A percentile compares a stretch with the other conserved stretches of the same genome.
These are phyloP conservation scores for Cocos nucifera DNA, from an alignment of 176 grass and related monocot species.

Conservation along the genomic window DNA sequence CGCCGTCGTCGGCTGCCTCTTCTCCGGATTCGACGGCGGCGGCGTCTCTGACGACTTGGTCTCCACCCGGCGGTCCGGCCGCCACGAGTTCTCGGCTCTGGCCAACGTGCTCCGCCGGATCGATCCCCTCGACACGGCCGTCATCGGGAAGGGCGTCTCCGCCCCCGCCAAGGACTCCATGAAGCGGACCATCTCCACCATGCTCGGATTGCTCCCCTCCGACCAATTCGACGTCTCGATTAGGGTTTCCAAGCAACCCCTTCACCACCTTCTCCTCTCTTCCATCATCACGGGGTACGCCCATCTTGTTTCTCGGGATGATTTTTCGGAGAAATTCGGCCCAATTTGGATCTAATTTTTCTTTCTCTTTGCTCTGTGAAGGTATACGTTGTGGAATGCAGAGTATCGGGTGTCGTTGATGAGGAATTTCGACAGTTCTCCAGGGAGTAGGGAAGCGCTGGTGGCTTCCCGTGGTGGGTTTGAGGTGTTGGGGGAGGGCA, in stretches of 20 bases:
- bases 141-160: slow-evolving; percentile 33
- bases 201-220: slow-evolving; percentile 41
- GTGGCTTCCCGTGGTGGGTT: neutral
- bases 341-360: slow-evolving; percentile 1
- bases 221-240: slow-evolving; percentile 29
- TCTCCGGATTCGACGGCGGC: slow-evolving; percentile 10
- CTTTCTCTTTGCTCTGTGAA: neutral
- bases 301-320: neutral
- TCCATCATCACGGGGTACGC: slow-evolving; percentile 40
- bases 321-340: neutral
- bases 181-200: slow-evolving; percentile 35
- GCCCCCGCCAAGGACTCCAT: slow-evolving; percentile 25
- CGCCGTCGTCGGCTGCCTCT: slow-evolving; percentile 12
- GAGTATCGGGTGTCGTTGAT: slow-evolving; percentile 30
- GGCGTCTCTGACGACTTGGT: slow-evolving; percentile 29
- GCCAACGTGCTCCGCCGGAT: slow-evolving; percentile 25
- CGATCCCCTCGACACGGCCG: slow-evolving; percentile 23
- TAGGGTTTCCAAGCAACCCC: slow-evolving; percentile 10
- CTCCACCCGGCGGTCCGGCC: slow-evolving; percentile 1
- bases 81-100: slow-evolving; percentile 16
- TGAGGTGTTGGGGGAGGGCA: slow-evolving; percentile 2
- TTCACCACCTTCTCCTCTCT: slow-evolving; percentile 27
- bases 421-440: slow-evolving; percentile 24
- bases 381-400: slow-evolving; percentile 37
- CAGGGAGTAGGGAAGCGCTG: slow-evolving; percentile 2